Percentiles rank a stretch among this genome's conserved stretches.
These are phyloP conservation scores for Microbotryomycetes sp. DNA, from an alignment of 1,284 basidiomycete genomes.

Conservation along the genomic window DNA sequence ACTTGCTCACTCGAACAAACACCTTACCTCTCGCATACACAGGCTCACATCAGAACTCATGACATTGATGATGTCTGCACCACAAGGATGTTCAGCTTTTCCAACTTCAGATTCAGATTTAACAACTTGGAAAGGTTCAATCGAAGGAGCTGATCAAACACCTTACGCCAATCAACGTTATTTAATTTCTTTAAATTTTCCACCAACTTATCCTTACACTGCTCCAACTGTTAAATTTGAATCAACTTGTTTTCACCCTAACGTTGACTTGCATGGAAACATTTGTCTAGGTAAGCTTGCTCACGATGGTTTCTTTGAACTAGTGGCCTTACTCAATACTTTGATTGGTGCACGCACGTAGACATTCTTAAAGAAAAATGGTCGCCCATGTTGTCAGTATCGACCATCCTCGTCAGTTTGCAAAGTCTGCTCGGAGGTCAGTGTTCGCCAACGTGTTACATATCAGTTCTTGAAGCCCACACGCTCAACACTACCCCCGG, in stretches of 20 bases:
- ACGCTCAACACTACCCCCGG: neutral
- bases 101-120: conserved; percentile 27
- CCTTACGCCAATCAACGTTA: conserved; percentile 65
- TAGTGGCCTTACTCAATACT: neutral
- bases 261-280: conserved; percentile 70
- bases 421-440: conserved; percentile 75
- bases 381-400: conserved; percentile 82
- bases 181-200: conserved; percentile 72
- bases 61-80: conserved; percentile 31
- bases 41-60: conserved; percentile 31
- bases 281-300: conserved; percentile 63
- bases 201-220: conserved; percentile 73
- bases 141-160: conserved; percentile 16
- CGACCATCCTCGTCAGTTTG: conserved; percentile 75
- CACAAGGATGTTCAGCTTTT: conserved; percentile 30
- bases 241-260: conserved; percentile 61
- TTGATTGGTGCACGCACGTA: neutral
- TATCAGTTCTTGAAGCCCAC: neutral
- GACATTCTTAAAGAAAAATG: conserved; percentile 64
- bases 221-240: conserved; percentile 59
- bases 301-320: neutral
- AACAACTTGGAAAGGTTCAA: conserved; percentile 29
- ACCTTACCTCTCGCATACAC: neutral
- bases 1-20: too few species aligned
- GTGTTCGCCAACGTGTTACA: conserved; percentile 25